Conservation (phyloP, 2,329 filamentous ascomycete species). For the Penicillium sp. region DNA sequence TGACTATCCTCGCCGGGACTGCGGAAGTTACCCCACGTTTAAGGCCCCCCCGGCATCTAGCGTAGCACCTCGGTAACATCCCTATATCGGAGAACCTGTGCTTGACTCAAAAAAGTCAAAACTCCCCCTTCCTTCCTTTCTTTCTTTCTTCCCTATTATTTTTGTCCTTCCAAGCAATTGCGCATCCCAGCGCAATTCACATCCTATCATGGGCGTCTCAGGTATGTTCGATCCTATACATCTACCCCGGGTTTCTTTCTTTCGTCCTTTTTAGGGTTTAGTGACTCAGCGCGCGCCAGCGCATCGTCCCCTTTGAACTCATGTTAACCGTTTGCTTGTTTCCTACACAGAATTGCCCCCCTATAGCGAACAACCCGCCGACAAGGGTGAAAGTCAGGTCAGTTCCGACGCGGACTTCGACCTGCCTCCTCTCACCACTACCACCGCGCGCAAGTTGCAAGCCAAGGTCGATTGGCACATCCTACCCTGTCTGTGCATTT, state of each 20-base stretch:
- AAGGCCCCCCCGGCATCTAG: background rate
- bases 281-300: background rate
- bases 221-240: slow-evolving; percentile 8
- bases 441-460: slow-evolving; percentile 62
- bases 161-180: background rate
- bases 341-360: background rate
- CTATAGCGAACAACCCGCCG: slow-evolving; percentile 10
- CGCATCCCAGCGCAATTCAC: background rate
- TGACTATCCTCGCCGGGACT: background rate
- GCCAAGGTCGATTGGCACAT: slow-evolving; percentile 69
- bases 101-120: background rate
- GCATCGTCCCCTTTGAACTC: background rate
- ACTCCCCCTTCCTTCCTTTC: background rate
- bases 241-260: background rate
- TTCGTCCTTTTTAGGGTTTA: background rate
- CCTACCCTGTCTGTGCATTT: slow-evolving; percentile 69
- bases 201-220: slow-evolving; percentile 15
- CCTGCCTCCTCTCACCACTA: slow-evolving; percentile 36
- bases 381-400: slow-evolving; percentile 25
- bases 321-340: slow-evolving; percentile 11
- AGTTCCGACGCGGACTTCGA: slow-evolving; percentile 19
- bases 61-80: background rate
- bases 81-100: background rate
- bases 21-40: background rate
- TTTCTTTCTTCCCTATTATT: background rate